Base-by-base conservation (phyloP, 1,284 basidiomycete genomes). In the Anthracocystis walkeri region DNA sequence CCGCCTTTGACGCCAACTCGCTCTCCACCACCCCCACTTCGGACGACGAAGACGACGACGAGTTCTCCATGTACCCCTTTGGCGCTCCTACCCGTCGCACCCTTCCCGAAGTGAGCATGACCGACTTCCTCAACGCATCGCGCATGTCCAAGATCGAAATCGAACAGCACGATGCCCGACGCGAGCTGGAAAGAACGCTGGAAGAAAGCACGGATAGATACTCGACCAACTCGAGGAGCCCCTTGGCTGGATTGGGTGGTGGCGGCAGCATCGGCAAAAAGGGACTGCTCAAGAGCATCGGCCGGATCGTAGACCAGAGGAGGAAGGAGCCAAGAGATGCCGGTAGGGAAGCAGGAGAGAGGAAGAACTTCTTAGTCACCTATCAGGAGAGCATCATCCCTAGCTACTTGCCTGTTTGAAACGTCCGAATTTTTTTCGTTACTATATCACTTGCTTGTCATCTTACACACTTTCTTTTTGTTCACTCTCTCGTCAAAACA, bases 41-140 rank as follows among this genome's bases (percentile, higher is more conserved):
- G 42, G 55, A 65, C n/a, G 71, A 68, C 1, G 61, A 58, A 4
- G 62, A 68, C 10, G 71, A 74, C 1, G 59, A 64, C 38, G 51
- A 45, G 3, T 65, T 67, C 25, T 64, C 64, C 42, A 58, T 65
- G 58, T 58, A 53, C 16, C 59, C 63, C 1, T 57, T 57, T 20
- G 44, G 31, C 35, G 33, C 18, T 3, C 48, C 57, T 5, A 27
- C 45, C 12, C 59, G 50, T 7, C 48, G 54, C 5, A 54, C 48
- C 20, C 6, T 29, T 1, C 53, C 69, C n/a, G 68, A 72, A 33
- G 61, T 76, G 2, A 68, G 62, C 27, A 59, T 76, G 59, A 41
- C 52, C 41, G 74, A 76, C 53, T 76, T 76, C 35, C 62, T 76
- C 46, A 65, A 76, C 35, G 65, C 68, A 16, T 65, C 61, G 14